Base-by-base conservation (phyloP, 345 rosid species). In the Ceriops zippeliana region DNA sequence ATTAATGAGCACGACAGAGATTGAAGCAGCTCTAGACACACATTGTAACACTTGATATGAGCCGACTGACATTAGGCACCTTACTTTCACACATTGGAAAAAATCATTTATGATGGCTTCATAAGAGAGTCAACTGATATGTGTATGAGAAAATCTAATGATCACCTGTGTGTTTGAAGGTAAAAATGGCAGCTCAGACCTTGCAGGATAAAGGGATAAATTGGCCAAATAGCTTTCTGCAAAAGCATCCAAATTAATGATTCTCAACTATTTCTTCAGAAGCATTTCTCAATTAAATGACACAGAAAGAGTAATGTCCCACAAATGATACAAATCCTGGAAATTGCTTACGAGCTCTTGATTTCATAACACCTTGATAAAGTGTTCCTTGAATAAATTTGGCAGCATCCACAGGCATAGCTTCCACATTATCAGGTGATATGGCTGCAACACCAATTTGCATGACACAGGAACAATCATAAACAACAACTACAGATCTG, bases 151-250 rank as follows among this genome's bases (percentile, higher is more conserved):
- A 54, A 54, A 6, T 24, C 49, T 13, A 10, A 13, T 42, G 49
- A 42, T 42, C 49, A 80, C 98, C 95, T 91, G 96, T 37, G 93
- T 87, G 73, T 93, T 91, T 31, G 80, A 75, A 67, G 96, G 99
- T 62, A 89, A 73, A 87, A 95, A 95, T 30, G 96, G 88, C 72
- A 91, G 82, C 87, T 91, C 87, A 20, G 93, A 86, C 76, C 87
- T 89, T 69, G 96, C 97, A 61, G 96, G 93, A 78, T 89, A 93
- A 47, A 91, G 96, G 70, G 96, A 87, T 19, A 93, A 86, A 75
- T 87, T 93, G 42, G 98, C 97, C 73, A 93, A 75, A 86, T 91
- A 93, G 78, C 79, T 91, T 80, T 93, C 98, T 93, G 81, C 73
- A 82, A 67, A 42, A 19, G 58, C 54, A 62, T 34, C 59, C 59